These are phyloP conservation scores for Acacia crassicarpa DNA, from an alignment of 306 rosid species.

Conservation along the genomic window DNA sequence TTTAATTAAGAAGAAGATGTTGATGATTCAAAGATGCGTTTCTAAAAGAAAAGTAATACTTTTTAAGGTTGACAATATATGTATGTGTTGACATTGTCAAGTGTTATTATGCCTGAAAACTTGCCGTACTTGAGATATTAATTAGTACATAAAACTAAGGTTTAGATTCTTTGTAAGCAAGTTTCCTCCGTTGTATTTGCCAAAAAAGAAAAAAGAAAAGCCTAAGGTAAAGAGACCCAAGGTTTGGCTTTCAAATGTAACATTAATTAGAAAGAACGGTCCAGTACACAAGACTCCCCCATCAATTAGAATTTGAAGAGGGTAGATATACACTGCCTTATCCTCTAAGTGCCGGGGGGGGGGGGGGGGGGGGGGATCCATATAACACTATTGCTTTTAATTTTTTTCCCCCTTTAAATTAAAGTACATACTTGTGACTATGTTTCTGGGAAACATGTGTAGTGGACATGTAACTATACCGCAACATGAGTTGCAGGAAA, in stretches of 20 bases:
- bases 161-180: no score
- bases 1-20: neutral
- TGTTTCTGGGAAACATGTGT: neutral
- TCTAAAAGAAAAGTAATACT: constrained; percentile 17
- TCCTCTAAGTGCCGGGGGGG: no score
- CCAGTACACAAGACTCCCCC: no score
- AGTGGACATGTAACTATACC: neutral
- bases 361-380: no score
- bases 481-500: neutral
- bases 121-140: constrained; percentile 11
- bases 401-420: neutral
- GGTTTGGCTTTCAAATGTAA: neutral
- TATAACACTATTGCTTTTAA: no score
- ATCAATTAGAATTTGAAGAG: no score
- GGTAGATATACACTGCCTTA: no score
- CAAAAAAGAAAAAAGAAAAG: no score
- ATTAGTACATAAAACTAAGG: neutral
- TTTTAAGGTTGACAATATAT: neutral
- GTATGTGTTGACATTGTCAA: neutral
- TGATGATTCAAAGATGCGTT: neutral
- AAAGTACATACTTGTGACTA: no score
- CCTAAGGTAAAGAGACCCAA: neutral
- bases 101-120: constrained; percentile 6
- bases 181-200: no score
- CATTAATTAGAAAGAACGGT: no score